phyloP scores from a whole-genome alignment of 768 basidiomycete species.

The Russula vinacea region DNA sequence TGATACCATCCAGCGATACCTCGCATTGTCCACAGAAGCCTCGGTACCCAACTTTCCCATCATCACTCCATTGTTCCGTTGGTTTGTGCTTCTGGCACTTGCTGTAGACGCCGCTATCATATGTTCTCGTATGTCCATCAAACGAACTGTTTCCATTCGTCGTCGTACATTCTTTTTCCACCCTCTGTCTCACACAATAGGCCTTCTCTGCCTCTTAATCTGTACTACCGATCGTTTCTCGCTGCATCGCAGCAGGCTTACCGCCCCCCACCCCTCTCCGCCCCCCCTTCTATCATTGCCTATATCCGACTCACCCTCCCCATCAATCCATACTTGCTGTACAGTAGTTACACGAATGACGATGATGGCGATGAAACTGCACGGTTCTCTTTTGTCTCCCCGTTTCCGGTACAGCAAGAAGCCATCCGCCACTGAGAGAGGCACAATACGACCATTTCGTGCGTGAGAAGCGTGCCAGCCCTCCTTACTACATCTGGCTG shows the following conservation, averaged over 20 bases:
- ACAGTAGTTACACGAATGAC: constrained; percentile 1
- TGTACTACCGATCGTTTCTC: constrained; percentile 6
- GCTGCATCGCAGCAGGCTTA: background rate
- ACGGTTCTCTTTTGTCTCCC: constrained; percentile 16
- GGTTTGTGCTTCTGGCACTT: background rate
- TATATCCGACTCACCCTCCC: too few relatives aligned
- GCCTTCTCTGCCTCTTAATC: background rate
- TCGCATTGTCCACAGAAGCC: background rate
- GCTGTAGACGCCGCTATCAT: constrained; percentile 8
- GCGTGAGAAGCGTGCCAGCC: background rate
- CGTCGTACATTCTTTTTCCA: background rate
- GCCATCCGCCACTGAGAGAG: background rate
- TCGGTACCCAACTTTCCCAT: background rate
- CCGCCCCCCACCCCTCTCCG: background rate
- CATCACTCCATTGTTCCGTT: constrained; percentile 4
- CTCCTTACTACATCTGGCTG: background rate
- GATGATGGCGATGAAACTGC: background rate
- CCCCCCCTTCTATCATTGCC: constrained; percentile 6
- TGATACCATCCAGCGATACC: background rate
- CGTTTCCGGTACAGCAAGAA: background rate
- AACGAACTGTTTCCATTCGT: background rate
- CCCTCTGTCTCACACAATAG: constrained; percentile 4
- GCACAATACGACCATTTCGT: background rate
- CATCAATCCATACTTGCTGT: constrained; percentile 1
- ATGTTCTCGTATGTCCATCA: background rate